phyloP scores from a whole-genome alignment of 2,329 filamentous ascomycete species.

The Nakataea oryzae region DNA sequence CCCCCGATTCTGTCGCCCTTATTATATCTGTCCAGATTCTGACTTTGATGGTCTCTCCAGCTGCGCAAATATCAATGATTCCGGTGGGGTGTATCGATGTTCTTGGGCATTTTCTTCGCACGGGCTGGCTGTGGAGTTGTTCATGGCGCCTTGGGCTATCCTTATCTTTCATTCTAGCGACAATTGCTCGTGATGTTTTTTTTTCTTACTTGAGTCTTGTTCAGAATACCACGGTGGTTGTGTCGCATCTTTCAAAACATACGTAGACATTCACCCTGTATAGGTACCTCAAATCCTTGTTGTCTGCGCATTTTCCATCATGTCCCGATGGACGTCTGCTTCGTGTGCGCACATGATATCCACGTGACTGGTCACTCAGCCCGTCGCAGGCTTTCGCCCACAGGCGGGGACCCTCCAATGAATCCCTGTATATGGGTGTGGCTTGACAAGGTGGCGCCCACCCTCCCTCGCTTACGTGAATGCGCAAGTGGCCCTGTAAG shows the following conservation, averaged over 20 bases:
- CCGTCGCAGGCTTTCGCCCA: no score
- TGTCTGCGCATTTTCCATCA: no score
- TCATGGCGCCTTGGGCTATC: neutral
- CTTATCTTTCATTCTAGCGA: neutral
- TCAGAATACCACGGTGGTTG: neutral
- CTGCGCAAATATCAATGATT: slow-evolving; percentile 3
- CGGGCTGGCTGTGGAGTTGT: neutral
- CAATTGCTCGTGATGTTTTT: neutral
- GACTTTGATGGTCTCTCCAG: neutral
- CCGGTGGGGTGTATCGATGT: neutral
- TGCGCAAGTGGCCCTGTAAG: neutral
- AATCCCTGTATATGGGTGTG: no score
- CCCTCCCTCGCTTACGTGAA: neutral
- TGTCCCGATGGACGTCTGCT: neutral
- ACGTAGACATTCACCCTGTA: neutral
- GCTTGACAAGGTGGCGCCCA: neutral
- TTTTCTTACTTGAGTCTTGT: neutral
- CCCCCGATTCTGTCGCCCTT: no score
- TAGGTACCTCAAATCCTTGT: no score
- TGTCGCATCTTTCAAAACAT: neutral
- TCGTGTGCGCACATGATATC: neutral
- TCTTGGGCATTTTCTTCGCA: neutral
- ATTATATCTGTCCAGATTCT: neutral
- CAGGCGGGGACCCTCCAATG: no score
- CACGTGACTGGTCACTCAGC: neutral